phyloP scores from a whole-genome alignment of 2,329 filamentous ascomycete species.

The Thermothelomyces thermophilus region DNA sequence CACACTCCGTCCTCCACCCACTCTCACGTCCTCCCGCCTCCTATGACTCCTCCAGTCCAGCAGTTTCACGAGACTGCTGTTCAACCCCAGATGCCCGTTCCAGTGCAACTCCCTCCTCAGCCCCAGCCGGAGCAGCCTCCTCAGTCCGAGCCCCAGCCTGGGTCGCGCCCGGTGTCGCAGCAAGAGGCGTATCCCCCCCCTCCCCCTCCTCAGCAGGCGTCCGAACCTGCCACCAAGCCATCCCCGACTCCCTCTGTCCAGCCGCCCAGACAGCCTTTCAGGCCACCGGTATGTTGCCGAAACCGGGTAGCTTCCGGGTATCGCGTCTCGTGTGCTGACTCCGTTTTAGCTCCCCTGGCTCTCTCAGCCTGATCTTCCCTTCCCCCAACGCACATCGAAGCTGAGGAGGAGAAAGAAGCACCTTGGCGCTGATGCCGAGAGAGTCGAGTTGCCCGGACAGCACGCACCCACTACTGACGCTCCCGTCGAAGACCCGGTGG shows the following conservation, averaged over 20 bases:
- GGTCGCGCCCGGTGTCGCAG: conserved; percentile 3
- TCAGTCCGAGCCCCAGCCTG: conserved; percentile 3
- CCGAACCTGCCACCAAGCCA: conserved; percentile 8
- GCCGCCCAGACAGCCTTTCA: conserved; percentile 33
- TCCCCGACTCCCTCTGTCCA: background rate
- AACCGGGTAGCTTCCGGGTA: too few relatives aligned
- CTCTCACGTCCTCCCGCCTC: conserved; percentile 32
- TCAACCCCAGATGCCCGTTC: background rate
- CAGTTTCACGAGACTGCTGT: conserved; percentile 28
- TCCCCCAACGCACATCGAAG: conserved; percentile 39
- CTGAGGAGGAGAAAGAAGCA: conserved; percentile 38
- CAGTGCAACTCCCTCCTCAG: conserved; percentile 5
- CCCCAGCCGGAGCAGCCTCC: conserved; percentile 5
- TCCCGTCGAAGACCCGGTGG: conserved; percentile 20
- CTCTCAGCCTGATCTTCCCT: conserved; percentile 45
- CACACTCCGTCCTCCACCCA: conserved; percentile 50
- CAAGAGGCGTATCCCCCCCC: conserved; percentile 6
- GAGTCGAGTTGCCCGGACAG: conserved; percentile 37
- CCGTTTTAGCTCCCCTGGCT: conserved; percentile 49
- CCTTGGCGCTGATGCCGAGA: conserved; percentile 31
- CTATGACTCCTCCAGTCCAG: conserved; percentile 43
- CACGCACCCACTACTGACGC: conserved; percentile 25
- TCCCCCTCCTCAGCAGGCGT: conserved; percentile 13
- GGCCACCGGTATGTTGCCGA: conserved; percentile 43
- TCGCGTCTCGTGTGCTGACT: conserved; percentile 25